Base-by-base conservation (phyloP, 2,329 filamentous ascomycete species). In the Fusarium penzigii region DNA sequence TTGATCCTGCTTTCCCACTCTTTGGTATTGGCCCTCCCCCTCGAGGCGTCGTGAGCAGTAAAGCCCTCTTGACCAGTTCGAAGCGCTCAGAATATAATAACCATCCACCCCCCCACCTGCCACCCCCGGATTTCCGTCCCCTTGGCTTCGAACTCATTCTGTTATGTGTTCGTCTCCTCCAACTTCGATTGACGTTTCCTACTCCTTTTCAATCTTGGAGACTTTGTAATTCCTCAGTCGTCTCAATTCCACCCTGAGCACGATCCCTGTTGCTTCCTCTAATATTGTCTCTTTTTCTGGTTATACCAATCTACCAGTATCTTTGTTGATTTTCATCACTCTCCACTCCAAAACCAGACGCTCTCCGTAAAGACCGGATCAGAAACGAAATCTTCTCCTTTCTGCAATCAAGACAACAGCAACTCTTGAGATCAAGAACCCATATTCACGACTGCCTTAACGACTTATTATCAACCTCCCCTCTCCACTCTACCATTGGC, bases 41-140 rank as follows among this genome's bases (percentile, higher is more conserved):
- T 62, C 51, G 56, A 56, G 59, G 44, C 51, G 58, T 51, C 49
- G 50, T 53, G 51, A 56, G 56, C 46, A 44, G 47, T 43, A 46
- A 17, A 51, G 57, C 57, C 52, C 56, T 57, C 32, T 36, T 11
- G 10, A 36, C 13, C 51, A 52, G 34, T 49, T 20, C 51, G 59
- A 47, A 63, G 49, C 46, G 32, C 60, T 42, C 55, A 57, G 59
- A 66, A 65, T 67, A 67, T 67, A 67, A 67, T 65, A 64, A 58
- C 55, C 65, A 64, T 64, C 61, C 65, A 62, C 65, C 65, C 63
- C 64, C 61, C 65, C 65, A 63, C 62, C 62, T 57, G 48, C 59
- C 51, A 50, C 59, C 64, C 65, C 65, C 65, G 63, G 65, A 67
- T 67, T 67, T 62, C 57, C 56, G 51, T 62, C 54, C 55, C 62